Conservation (phyloP, 2,329 filamentous ascomycete genomes). For the Neospermospora avenae region DNA sequence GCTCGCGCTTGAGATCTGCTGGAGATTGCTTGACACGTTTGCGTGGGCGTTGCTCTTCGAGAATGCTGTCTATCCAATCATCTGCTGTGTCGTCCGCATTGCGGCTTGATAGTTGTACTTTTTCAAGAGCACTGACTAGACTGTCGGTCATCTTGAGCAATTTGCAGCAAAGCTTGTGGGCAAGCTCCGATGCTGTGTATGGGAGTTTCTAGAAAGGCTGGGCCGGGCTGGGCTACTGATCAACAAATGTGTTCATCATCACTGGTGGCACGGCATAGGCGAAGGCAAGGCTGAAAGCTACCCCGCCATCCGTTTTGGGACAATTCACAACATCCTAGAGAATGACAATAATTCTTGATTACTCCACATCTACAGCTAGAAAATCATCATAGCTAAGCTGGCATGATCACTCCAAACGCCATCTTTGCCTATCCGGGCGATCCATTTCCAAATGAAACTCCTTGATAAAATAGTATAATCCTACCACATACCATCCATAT, state of each 20-base stretch:
- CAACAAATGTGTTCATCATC: conserved; percentile 3
- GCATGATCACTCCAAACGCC: not conserved
- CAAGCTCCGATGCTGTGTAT: not conserved
- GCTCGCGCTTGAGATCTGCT: conserved; percentile 62
- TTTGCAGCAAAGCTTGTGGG: not conserved
- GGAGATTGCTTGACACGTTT: conserved; percentile 51
- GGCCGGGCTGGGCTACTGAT: too few relatives aligned
- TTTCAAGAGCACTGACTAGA: conserved; percentile 48
- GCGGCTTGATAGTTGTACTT: conserved; percentile 43
- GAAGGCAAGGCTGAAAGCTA: conserved; percentile 12
- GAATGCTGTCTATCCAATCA: conserved; percentile 55
- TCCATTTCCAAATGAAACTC: not conserved
- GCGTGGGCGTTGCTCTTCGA: conserved; percentile 50
- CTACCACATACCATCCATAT: conserved; percentile 34
- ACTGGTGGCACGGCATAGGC: conserved; percentile 8
- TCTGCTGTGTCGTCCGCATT: conserved; percentile 33
- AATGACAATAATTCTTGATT: not conserved
- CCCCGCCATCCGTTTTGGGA: conserved; percentile 11
- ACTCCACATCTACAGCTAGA: too few relatives aligned
- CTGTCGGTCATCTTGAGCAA: conserved; percentile 27
- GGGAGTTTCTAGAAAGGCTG: not conserved
- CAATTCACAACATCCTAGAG: not conserved
- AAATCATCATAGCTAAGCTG: not conserved
- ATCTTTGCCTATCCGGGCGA: not conserved
- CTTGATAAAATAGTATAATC: not conserved